Conservation (phyloP, 208 protist species). For the Leishmania gerbilli region DNA sequence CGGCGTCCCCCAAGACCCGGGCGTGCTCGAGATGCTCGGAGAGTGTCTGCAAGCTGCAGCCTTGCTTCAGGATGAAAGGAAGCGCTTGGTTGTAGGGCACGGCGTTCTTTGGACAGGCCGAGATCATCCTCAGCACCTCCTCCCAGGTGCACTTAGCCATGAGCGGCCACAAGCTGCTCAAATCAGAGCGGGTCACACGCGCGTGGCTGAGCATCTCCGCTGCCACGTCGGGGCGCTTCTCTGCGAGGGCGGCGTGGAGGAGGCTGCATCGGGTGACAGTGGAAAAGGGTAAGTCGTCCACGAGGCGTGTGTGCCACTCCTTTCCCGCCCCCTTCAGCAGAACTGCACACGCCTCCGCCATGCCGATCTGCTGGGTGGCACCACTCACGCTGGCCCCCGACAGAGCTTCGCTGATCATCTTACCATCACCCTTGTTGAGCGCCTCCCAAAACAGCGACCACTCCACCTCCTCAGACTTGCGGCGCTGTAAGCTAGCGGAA, state of each 20-base stretch:
- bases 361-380: conserved; percentile 61
- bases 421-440: conserved; percentile 81
- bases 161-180: conserved; percentile 75
- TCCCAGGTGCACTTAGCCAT: conserved; percentile 79
- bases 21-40: conserved; percentile 89
- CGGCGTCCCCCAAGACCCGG: conserved; percentile 80
- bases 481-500: conserved; percentile 67
- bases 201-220: conserved; percentile 77
- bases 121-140: conserved; percentile 81
- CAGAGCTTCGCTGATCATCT: conserved; percentile 75
- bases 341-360: conserved; percentile 88
- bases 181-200: conserved; percentile 60
- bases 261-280: conserved; percentile 85
- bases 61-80: conserved; percentile 71
- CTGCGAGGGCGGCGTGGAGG: conserved; percentile 63
- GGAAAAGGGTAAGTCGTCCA: conserved; percentile 81
- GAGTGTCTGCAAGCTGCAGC: conserved; percentile 77
- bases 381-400: conserved; percentile 49
- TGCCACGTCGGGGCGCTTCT: conserved; percentile 78
- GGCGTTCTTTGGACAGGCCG: conserved; percentile 81
- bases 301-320: conserved; percentile 72
- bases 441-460: conserved; percentile 88
- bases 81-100: conserved; percentile 77
- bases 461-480: conserved; percentile 82
- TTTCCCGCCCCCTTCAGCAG: conserved; percentile 69